These are phyloP conservation scores for Prunus yedoensis DNA, from an alignment of 331 rosid genomes.

Conservation along the genomic window DNA sequence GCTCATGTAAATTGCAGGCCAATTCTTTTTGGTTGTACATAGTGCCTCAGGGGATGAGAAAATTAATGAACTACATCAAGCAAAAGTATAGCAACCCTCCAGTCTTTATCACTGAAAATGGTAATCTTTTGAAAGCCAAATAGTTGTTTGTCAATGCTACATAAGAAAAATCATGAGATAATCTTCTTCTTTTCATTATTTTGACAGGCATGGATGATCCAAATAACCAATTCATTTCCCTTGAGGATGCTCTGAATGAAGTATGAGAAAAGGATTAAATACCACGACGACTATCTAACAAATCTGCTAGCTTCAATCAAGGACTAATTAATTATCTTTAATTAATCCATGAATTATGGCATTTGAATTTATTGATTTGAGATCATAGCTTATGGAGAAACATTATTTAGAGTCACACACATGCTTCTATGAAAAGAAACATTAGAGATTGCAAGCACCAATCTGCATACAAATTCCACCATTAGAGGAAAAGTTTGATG, in stretches of 20 bases:
- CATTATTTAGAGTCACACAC: too few relatives aligned
- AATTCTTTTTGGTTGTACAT: constrained; percentile 87
- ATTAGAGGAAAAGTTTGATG: background rate
- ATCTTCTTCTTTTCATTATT: background rate
- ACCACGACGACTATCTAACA: constrained; percentile 65
- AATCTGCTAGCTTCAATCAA: constrained; percentile 56
- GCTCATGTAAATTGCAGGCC: constrained; percentile 54
- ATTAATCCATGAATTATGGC: background rate
- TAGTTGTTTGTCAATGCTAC: too few relatives aligned
- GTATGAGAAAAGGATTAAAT: constrained; percentile 61
- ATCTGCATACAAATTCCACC: background rate
- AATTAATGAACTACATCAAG: constrained; percentile 77
- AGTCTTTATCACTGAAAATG: constrained; percentile 83
- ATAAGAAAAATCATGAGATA: background rate
- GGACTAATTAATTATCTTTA: constrained; percentile 24
- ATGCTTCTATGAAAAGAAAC: background rate
- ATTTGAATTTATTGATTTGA: too few relatives aligned
- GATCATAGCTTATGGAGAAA: too few relatives aligned
- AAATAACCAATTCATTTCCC: constrained; percentile 42
- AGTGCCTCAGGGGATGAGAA: constrained; percentile 85
- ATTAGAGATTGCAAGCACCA: background rate
- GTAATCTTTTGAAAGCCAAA: constrained; percentile 38
- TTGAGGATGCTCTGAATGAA: constrained; percentile 69
- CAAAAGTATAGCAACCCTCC: constrained; percentile 78
- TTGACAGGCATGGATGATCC: constrained; percentile 88